Conservation (phyloP, 768 basidiomycete species). For the Phlegmacium glaucopus region DNA sequence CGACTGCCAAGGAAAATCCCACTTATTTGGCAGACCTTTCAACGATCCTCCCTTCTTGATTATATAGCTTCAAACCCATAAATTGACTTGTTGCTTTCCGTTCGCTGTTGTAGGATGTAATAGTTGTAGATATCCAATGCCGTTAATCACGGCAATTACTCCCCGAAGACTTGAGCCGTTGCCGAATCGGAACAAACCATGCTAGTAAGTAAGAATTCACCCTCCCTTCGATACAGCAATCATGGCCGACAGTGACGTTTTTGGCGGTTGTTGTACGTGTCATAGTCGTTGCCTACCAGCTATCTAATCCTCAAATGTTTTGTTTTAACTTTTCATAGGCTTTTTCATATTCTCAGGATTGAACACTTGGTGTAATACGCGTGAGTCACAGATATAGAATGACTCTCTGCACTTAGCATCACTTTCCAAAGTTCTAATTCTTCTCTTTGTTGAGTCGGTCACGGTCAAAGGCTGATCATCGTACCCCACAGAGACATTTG, state of each 20-base stretch:
- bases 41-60: background rate
- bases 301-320: too few species aligned
- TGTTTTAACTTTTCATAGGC: conserved; percentile 8
- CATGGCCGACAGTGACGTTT: conserved; percentile 16
- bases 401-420: background rate
- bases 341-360: conserved; percentile 18
- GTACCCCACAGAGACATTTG: conserved; percentile 24
- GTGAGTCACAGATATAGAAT: conserved; percentile 13
- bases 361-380: conserved; percentile 15
- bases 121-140: too few species aligned
- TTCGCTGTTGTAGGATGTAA: too few species aligned
- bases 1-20: background rate
- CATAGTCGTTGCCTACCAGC: background rate
- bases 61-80: too few species aligned
- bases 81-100: too few species aligned
- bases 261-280: conserved; percentile 23
- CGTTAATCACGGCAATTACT: too few species aligned
- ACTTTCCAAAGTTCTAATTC: background rate
- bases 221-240: too few species aligned
- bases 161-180: too few species aligned
- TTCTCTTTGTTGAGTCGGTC: too few species aligned
- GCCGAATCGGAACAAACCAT: too few species aligned
- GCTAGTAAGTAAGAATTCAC: too few species aligned
- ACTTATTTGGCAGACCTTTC: background rate
- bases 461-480: background rate